Base-by-base conservation (phyloP, 208 protist genomes). In the Phytomonas francai region DNA sequence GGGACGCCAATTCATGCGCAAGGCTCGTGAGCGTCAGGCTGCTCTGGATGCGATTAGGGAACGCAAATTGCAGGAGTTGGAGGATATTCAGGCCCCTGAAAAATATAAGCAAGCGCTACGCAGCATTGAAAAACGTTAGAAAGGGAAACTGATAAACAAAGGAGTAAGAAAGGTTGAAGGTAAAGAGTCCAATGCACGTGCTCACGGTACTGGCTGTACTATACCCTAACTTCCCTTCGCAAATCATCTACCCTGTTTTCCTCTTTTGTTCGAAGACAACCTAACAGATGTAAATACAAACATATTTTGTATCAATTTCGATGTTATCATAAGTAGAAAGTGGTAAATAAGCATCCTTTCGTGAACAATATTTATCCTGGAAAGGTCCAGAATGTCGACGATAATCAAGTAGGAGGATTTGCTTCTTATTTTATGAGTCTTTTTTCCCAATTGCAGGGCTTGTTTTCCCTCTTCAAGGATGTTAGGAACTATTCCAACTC, bases 11-110 rank as follows among this genome's bases (percentile, higher is more conserved):
- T 22, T 91, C 25, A 77, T 83, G 65, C 79, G 79, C 59, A 79
- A 91, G 49, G 76, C 76, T 32, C 81, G 91, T 16, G 85, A 93
- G 68, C 83, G 94, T 7, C 76, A 84, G 68, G 81, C 83, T n/a
- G 85, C 90, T 0, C 70, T 98, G 49, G 92, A 97, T 68, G 80
- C 77, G 28, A 94, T 98, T 58, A 83, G 93, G 16, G 71, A 89
- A 66, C 75, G 85, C 27, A 96, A 96, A 68, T 61, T 94, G 28
- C 64, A 69, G 22, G 87, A 96, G 73, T 74, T 96, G 51, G 80
- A 92, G 56, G 66, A 79, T 19, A 76, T 93, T 30, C 79, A 80
- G 27, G 88, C 88, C 8, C 91, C 91, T 2, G 84, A 93, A 39
- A 83, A 94, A 76, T 96, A 93, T 73, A 80, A 73, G 28, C 67